Evolutionary conservation across 148 eudicot species (phyloP), one percentile per base, ranked within the genome.

Genomic region (Persicaria maculosa): DNA sequence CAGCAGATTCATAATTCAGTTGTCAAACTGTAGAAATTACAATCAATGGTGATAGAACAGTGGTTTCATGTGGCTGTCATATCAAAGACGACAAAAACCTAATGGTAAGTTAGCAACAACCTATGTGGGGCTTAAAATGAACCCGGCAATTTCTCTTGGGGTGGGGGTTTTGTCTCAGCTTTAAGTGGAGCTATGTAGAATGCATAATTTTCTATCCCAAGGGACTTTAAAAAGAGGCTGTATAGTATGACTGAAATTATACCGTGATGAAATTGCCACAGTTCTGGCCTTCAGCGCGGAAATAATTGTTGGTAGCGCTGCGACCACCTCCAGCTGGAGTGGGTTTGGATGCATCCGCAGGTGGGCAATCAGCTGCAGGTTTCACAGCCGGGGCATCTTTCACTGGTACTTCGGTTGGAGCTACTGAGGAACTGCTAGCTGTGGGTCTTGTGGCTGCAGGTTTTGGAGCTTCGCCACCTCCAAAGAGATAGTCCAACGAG

Each of bases 401-500:
- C 62, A 72, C 61, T 4, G 55, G 74, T 12, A 14, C 74, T 72
- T 72, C 65, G 8, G 58, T 75, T 74, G 80, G 74, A 72, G 80
- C 72, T 59, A 81, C 80, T 5, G 76, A 74, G 48, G 72, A 48
- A 68, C 53, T 74, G 6, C 47, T 65, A 40, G 70, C 70, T 55
- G 75, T 62, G 47, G 86, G 69, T 68, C 44, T 77, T 6, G 81
- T 31, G 40, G 40, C 70, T 55, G 75, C 64, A 47, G 86, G 69
- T 68, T 50, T 77, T 6, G 81, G 62, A 68, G 76, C 75, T 72
- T 78, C 83, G 16, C 81, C 83, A 20, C 83, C 78, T 25, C 86
- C 86, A 76, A 83, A 83, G 25, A 83, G 86, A 74, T 83, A 83
- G 59, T 77, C 88, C 52, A 88, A 71, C 47, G 90, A 88, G 77